These are phyloP conservation scores for Zoysia japonica DNA, from an alignment of 176 grass and related monocot species.

Conservation along the genomic window DNA sequence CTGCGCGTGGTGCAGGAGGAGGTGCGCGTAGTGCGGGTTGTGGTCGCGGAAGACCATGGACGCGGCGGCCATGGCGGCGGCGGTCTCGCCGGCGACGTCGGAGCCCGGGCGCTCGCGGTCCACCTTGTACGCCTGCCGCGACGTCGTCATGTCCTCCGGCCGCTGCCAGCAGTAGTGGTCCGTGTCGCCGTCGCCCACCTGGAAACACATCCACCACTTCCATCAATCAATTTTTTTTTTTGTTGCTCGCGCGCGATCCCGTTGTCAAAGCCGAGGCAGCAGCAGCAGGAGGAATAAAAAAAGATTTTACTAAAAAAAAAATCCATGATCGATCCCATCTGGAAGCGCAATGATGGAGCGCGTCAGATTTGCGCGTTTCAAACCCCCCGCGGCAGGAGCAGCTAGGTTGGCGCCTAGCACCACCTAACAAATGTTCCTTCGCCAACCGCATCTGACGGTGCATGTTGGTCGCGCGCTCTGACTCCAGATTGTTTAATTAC, in stretches of 20 bases:
- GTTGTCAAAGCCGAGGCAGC: not conserved
- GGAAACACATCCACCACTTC: not conserved
- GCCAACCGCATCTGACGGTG: constrained; percentile 24
- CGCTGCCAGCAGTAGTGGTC: constrained; percentile 98
- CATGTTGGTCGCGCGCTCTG: constrained; percentile 34
- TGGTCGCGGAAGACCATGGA: constrained; percentile 51
- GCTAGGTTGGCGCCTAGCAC: constrained; percentile 34
- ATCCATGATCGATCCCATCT: constrained; percentile 17
- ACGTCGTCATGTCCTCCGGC: constrained; percentile 96
- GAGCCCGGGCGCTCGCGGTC: constrained; percentile 61
- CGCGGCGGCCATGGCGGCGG: constrained; percentile 73
- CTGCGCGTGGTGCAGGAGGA: constrained; percentile 68
- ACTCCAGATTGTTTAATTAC: not conserved
- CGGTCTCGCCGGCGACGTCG: constrained; percentile 79
- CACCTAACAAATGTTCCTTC: constrained; percentile 64
- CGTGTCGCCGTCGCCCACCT: constrained; percentile 90
- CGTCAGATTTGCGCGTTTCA: constrained; percentile 43
- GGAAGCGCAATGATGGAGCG: constrained; percentile 32
- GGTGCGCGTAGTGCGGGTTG: constrained; percentile 71
- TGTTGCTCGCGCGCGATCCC: not conserved
- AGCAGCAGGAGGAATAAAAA: not conserved
- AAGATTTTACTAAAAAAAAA: too few relatives aligned
- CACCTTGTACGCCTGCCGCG: constrained; percentile 80
- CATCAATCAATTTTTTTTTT: not conserved
- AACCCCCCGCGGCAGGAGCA: constrained; percentile 16